Evolutionary conservation across 176 grass and related monocot genomes (phyloP), one percentile per base, ranked within the genome.

Genomic region (Alopecurus myosuroides): DNA sequence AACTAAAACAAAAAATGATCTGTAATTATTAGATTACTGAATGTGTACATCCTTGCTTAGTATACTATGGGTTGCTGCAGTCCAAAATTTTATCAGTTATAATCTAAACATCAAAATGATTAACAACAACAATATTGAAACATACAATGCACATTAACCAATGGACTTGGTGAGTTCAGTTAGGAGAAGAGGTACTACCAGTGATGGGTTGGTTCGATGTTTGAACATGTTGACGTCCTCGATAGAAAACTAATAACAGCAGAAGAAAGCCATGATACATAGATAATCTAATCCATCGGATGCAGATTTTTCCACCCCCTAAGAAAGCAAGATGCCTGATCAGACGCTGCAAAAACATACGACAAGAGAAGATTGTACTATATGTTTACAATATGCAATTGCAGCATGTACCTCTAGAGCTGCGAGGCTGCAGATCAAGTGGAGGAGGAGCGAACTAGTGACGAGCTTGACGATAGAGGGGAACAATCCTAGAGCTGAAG

Each of bases 161-260:
- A 0, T 70, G 4, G 20, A 23, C 36, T 70, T 70, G 10, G 67
- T 39, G 36, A 41, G 67, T 20, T 33, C 34, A 64, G 14, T 64
- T 18, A 64, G 36, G 18, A 73, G 41, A 73, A 46, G 41, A 73
- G 70, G 23, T 46, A 46, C 70, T 0, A 73, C 40, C 41, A 73
- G 13, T 0, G 6, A 0, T 22, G 3, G 2, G 3, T 0, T 0
- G 5, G 5, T 11, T 33, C 1, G 1, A 2, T 7, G 0, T 13
- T 63, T 20, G 7, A 9, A 0, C 40, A 72, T 73, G 40, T 20
- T 74, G 42, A 74, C 9, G 25, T 49, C 46, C 70, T 46, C 1
- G 7, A 18, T 8, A 11, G 7, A 70, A 40, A 23, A 48, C 26
- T 74, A 74, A 19, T 31, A 74, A 6, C 7, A 18, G 70, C 23